Conservation (phyloP, 306 rosid genomes). For the Begonia fuchsioides region DNA sequence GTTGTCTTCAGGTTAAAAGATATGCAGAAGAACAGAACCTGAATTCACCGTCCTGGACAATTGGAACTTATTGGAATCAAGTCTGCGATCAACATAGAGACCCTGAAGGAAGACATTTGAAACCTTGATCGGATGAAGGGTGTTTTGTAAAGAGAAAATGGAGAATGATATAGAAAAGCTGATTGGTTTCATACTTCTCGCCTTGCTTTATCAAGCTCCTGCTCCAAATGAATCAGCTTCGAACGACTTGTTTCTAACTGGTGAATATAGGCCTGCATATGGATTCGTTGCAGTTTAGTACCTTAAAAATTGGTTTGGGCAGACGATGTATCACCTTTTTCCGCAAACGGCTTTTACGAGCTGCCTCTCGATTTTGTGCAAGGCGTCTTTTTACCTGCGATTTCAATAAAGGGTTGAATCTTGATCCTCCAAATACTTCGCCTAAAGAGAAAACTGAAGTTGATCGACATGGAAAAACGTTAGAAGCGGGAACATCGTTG, state of each 20-base stretch:
- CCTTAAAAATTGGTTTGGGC: conserved; percentile 2
- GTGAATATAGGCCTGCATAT: conserved; percentile 65
- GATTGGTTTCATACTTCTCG: conserved; percentile 46
- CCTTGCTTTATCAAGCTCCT: conserved; percentile 54
- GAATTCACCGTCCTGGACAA: conserved; percentile 40
- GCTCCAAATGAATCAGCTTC: conserved; percentile 66
- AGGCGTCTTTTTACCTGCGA: conserved; percentile 80
- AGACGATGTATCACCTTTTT: conserved; percentile 46
- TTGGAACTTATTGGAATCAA: conserved; percentile 36
- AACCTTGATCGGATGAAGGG: conserved; percentile 1
- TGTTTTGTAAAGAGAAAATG: conserved; percentile 4
- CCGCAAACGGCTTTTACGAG: conserved; percentile 86
- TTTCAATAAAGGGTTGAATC: conserved; percentile 1
- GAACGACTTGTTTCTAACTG: conserved; percentile 82
- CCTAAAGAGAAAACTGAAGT: no score
- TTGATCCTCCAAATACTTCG: no score
- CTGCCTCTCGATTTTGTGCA: conserved; percentile 98
- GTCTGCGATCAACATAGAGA: conserved; percentile 31
- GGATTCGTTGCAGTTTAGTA: conserved; percentile 14
- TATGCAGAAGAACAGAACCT: conserved; percentile 17
- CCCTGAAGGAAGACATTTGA: conserved; percentile 47
- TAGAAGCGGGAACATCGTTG: no score
- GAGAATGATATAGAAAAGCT: conserved; percentile 9
- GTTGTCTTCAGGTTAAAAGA: background rate
- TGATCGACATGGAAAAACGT: no score